These are phyloP conservation scores for Plectosphaerella plurivora DNA, from an alignment of 2,329 filamentous ascomycete species.

Conservation along the genomic window DNA sequence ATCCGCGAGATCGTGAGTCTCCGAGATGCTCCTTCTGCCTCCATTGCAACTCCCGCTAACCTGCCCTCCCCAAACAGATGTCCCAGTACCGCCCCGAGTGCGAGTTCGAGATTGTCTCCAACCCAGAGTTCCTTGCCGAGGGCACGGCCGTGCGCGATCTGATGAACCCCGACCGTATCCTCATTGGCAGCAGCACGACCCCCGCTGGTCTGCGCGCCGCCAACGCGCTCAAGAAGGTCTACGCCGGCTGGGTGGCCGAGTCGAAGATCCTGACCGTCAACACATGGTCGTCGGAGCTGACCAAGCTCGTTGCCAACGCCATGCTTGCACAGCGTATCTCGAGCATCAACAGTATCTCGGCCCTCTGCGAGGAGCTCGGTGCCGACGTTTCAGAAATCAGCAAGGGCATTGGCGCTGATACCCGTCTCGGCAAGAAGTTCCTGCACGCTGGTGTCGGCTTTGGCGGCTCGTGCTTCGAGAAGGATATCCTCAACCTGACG, in stretches of 20 bases:
- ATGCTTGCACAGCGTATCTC: slow-evolving; percentile 77
- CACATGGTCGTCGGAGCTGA: slow-evolving; percentile 72
- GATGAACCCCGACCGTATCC: slow-evolving; percentile 65
- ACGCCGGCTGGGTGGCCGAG: slow-evolving; percentile 65
- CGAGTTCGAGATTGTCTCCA: slow-evolving; percentile 72
- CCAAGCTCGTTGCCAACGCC: slow-evolving; percentile 75
- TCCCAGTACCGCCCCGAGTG: slow-evolving; percentile 56
- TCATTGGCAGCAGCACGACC: slow-evolving; percentile 67
- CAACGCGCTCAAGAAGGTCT: slow-evolving; percentile 58
- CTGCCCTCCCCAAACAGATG: slow-evolving; percentile 31
- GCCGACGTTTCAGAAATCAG: slow-evolving; percentile 73
- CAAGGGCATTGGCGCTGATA: slow-evolving; percentile 62
- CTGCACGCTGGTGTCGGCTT: slow-evolving; percentile 74
- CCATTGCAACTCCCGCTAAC: neutral
- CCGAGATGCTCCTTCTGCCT: neutral
- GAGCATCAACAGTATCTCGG: slow-evolving; percentile 77
- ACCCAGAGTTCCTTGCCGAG: slow-evolving; percentile 77
- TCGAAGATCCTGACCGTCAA: slow-evolving; percentile 68
- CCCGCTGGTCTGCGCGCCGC: slow-evolving; percentile 58
- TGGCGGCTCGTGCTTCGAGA: slow-evolving; percentile 77
- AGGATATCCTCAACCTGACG: slow-evolving; percentile 69
- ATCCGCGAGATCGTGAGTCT: slow-evolving; percentile 61
- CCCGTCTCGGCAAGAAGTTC: slow-evolving; percentile 68
- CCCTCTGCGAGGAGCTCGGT: slow-evolving; percentile 71
- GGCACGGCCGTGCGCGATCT: slow-evolving; percentile 72